These are phyloP conservation scores for Phoma sp. DNA, from an alignment of 2,329 filamentous ascomycete genomes.

Conservation along the genomic window DNA sequence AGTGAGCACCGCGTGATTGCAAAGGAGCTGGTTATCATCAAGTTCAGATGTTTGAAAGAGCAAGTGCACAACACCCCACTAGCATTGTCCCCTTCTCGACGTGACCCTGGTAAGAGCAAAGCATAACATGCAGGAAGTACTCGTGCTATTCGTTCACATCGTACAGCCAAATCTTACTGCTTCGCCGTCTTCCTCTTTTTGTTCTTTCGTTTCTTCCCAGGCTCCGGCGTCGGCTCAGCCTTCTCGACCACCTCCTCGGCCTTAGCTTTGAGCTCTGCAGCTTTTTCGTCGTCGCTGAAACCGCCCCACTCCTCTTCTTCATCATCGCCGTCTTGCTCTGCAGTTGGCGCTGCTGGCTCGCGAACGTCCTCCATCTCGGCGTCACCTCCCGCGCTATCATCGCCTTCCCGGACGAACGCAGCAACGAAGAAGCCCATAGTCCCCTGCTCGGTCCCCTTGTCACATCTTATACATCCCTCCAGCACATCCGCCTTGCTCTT, in stretches of 20 bases:
- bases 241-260: constrained; percentile 2
- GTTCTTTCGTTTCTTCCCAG: constrained; percentile 23
- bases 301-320: constrained; percentile 54
- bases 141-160: too few relatives aligned
- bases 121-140: too few relatives aligned
- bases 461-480: constrained; percentile 81
- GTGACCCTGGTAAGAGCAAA: too few relatives aligned
- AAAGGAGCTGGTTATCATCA: too few relatives aligned
- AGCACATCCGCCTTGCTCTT: constrained; percentile 54
- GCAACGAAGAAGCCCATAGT: constrained; percentile 97
- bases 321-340: constrained; percentile 26
- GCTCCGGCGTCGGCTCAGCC: not conserved
- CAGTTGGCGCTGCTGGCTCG: not conserved
- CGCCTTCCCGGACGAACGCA: constrained; percentile 73
- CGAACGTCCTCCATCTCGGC: not conserved
- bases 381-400: not conserved
- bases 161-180: not conserved
- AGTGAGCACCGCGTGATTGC: too few relatives aligned
- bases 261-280: constrained; percentile 8
- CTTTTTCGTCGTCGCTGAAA: constrained; percentile 48
- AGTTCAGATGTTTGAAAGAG: too few relatives aligned
- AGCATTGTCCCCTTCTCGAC: too few relatives aligned
- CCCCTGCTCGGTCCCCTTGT: constrained; percentile 80
- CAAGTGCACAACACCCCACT: too few relatives aligned
- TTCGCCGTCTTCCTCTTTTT: constrained; percentile 30